Evolutionary conservation across 2,329 filamentous ascomycete genomes (phyloP).

Genomic region (Corinectria fuckeliana): DNA sequence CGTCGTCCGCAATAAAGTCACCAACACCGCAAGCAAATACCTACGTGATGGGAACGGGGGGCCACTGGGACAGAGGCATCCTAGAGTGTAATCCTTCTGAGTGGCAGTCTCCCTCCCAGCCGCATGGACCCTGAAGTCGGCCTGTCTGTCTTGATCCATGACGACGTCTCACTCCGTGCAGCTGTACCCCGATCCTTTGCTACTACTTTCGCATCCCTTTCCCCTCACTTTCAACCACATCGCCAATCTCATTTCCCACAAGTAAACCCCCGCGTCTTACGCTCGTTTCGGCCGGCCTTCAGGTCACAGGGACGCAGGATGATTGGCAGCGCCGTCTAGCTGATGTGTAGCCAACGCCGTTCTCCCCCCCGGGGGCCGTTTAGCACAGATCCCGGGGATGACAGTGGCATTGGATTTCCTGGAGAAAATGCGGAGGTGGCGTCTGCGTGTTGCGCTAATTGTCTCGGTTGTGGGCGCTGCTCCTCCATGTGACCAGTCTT

Average conservation of each 20-base stretch:
- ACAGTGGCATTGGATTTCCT: conserved; percentile 3
- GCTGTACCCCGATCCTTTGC: conserved; percentile 9
- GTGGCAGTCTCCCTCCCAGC: background rate
- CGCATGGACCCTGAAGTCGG: background rate
- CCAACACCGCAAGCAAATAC: background rate
- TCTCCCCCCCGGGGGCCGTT: background rate
- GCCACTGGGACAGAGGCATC: too few relatives aligned
- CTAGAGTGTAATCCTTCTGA: background rate
- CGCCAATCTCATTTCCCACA: conserved; percentile 6
- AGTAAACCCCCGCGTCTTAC: background rate
- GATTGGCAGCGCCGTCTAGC: conserved; percentile 3
- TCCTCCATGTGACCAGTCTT: conserved; percentile 19
- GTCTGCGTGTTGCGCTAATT: conserved; percentile 17
- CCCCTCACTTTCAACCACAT: conserved; percentile 6
- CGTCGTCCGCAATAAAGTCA: conserved; percentile 10
- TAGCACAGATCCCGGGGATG: background rate
- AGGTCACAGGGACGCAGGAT: conserved; percentile 11
- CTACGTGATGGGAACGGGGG: background rate
- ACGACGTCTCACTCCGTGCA: conserved; percentile 12
- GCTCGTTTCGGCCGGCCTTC: conserved; percentile 5
- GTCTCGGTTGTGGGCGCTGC: conserved; percentile 17
- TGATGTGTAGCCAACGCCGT: background rate
- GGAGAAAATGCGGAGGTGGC: conserved; percentile 25
- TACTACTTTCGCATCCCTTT: background rate
- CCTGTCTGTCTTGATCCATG: background rate